Evolutionary conservation across 1,284 basidiomycete species (phyloP).

Genomic region (Thecaphora thlaspeos): DNA sequence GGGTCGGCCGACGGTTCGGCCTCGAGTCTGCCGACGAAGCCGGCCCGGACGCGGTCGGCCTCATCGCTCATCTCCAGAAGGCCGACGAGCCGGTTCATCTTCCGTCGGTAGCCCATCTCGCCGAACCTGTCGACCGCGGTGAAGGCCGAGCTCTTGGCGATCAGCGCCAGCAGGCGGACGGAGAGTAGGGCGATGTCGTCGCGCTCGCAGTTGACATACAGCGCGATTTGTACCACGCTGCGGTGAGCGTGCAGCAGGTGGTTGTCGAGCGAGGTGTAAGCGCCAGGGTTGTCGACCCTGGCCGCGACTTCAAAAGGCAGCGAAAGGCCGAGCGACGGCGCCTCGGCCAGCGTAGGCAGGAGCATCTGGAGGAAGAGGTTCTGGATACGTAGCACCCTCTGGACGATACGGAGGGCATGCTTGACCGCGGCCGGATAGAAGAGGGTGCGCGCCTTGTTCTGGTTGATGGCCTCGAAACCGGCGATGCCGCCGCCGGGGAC

Average conservation of each 20-base stretch:
- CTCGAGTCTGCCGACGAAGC: conserved; percentile 73
- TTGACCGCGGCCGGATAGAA: conserved; percentile 72
- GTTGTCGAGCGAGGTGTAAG: conserved; percentile 75
- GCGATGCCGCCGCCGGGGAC: conserved; percentile 44
- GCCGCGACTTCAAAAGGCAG: conserved; percentile 34
- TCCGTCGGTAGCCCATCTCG: conserved; percentile 50
- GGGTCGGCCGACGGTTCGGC: conserved; percentile 53
- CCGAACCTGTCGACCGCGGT: conserved; percentile 64
- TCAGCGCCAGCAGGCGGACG: conserved; percentile 73
- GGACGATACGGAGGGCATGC: conserved; percentile 77
- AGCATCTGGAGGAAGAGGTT: conserved; percentile 85
- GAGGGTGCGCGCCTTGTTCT: conserved; percentile 68
- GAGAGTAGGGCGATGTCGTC: conserved; percentile 77
- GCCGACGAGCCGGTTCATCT: conserved; percentile 68
- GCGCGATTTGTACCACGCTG: conserved; percentile 77
- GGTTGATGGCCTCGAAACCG: conserved; percentile 63
- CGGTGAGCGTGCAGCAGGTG: conserved; percentile 67
- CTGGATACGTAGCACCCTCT: conserved; percentile 79
- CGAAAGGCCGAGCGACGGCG: conserved; percentile 19
- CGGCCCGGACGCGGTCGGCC: conserved; percentile 79
- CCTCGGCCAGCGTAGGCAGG: conserved; percentile 72
- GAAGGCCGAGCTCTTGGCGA: conserved; percentile 65
- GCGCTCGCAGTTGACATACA: conserved; percentile 73
- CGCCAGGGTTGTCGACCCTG: conserved; percentile 52
- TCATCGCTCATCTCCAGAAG: conserved; percentile 80